These are phyloP conservation scores for Ustilago tritici DNA, from an alignment of 1,284 basidiomycete species.

Conservation along the genomic window DNA sequence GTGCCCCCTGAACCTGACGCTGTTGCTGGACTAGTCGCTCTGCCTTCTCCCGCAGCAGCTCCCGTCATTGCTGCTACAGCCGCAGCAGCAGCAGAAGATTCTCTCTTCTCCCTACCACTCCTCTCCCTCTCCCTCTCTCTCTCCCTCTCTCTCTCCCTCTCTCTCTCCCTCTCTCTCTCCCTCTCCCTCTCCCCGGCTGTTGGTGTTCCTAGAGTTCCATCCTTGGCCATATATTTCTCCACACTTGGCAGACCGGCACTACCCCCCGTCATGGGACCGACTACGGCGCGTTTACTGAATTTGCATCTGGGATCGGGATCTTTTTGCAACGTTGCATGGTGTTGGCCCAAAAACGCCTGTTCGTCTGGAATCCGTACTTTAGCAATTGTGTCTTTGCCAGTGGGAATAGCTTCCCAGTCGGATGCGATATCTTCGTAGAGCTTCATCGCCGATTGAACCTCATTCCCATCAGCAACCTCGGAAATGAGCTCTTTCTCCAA, in stretches of 20 bases:
- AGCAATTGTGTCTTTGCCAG: slow-evolving; percentile 12
- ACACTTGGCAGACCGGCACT: slow-evolving; percentile 48
- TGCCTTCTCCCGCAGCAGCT: slow-evolving; percentile 10
- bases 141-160: neutral
- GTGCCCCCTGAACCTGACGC: slow-evolving; percentile 8
- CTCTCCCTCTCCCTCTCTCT: neutral
- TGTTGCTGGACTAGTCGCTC: slow-evolving; percentile 41
- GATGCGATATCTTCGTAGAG: slow-evolving; percentile 63
- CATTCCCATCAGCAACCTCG: slow-evolving; percentile 18
- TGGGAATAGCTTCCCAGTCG: slow-evolving; percentile 53
- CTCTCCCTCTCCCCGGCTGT: neutral
- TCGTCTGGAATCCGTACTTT: slow-evolving; percentile 43
- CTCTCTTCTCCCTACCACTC: slow-evolving; percentile 9
- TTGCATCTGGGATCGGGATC: slow-evolving; percentile 38
- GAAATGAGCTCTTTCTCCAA: slow-evolving; percentile 47
- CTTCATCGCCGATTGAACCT: slow-evolving; percentile 56
- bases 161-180: neutral
- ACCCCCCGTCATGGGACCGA: slow-evolving; percentile 56
- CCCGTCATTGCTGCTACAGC: slow-evolving; percentile 34
- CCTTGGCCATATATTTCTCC: slow-evolving; percentile 38
- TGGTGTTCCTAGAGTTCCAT: neutral
- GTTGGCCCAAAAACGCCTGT: slow-evolving; percentile 50
- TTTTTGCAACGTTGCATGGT: slow-evolving; percentile 51
- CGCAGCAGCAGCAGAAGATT: slow-evolving; percentile 31
- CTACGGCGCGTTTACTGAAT: slow-evolving; percentile 43